Percentiles rank a stretch among this genome's conserved stretches.
Evolutionary conservation across 345 rosid species (phyloP).

Genomic region (Eucalyptus viminalis): DNA sequence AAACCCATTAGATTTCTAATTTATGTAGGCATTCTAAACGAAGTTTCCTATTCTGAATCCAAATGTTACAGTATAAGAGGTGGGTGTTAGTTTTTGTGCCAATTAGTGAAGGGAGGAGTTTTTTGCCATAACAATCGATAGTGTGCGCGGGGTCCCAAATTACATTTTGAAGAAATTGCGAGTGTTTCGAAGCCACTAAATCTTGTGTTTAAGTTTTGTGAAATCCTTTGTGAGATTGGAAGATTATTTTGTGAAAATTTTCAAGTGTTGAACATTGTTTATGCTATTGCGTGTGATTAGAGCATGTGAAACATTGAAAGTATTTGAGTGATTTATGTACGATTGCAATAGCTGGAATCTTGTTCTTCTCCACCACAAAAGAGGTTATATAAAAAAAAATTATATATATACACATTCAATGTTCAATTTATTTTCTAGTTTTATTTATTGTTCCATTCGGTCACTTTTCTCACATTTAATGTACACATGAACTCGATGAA

Average conservation of each 20-base stretch:
- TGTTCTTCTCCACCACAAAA: fast-evolving
- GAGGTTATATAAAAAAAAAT: not conserved
- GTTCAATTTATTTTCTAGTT: not conserved
- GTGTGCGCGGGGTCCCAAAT: fast-evolving
- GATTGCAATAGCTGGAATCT: fast-evolving
- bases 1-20: not conserved
- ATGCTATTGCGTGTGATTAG: not conserved
- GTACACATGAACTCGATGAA: not conserved
- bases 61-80: not conserved
- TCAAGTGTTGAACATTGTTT: not conserved
- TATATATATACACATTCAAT: too few species aligned
- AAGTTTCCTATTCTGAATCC: not conserved
- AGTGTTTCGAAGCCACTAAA: not conserved
- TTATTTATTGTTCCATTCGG: fast-evolving
- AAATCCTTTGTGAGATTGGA: fast-evolving
- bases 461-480: not conserved
- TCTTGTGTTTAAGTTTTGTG: not conserved
- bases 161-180: not conserved
- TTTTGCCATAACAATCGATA: fast-evolving
- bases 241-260: not conserved
- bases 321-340: fast-evolving
- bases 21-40: not conserved
- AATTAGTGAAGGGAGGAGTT: not conserved
- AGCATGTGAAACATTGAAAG: not conserved
- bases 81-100: not conserved